Evolutionary conservation across 352 stramenopile species (phyloP).

Genomic region (Hyaloperonospora brassicae): DNA sequence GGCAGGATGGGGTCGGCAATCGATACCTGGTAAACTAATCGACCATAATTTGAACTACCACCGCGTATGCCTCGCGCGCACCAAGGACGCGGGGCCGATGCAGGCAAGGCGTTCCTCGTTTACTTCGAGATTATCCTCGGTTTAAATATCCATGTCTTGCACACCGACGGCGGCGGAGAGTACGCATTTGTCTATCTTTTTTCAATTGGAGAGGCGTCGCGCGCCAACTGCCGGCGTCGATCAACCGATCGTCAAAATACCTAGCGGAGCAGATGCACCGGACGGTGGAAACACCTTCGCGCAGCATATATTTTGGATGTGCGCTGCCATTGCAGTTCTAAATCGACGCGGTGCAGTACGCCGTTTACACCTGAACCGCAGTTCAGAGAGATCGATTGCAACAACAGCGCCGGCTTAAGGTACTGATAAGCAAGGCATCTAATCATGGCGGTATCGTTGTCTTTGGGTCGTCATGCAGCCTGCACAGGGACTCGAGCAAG

Average conservation of each 20-base stretch:
- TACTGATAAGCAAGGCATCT: too few species aligned
- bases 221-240: constrained; percentile 10
- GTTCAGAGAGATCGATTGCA: too few species aligned
- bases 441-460: too few species aligned
- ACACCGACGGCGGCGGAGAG: constrained; percentile 19
- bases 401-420: too few species aligned
- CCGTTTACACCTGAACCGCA: too few species aligned
- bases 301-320: too few species aligned
- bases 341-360: too few species aligned
- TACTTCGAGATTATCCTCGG: constrained; percentile 11
- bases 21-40: neutral
- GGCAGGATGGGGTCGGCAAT: neutral
- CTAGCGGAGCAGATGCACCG: constrained; percentile 28
- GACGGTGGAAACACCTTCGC: constrained; percentile 23
- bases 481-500: too few species aligned
- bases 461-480: too few species aligned
- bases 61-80: neutral
- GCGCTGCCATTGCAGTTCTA: too few species aligned
- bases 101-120: constrained; percentile 6
- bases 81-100: neutral
- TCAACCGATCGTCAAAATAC: constrained; percentile 14
- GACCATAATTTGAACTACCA: neutral
- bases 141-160: constrained; percentile 7
- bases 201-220: constrained; percentile 14
- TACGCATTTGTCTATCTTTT: constrained; percentile 22